phyloP scores from a whole-genome alignment of 148 eudicot species.

The Heliosperma pusillum region DNA sequence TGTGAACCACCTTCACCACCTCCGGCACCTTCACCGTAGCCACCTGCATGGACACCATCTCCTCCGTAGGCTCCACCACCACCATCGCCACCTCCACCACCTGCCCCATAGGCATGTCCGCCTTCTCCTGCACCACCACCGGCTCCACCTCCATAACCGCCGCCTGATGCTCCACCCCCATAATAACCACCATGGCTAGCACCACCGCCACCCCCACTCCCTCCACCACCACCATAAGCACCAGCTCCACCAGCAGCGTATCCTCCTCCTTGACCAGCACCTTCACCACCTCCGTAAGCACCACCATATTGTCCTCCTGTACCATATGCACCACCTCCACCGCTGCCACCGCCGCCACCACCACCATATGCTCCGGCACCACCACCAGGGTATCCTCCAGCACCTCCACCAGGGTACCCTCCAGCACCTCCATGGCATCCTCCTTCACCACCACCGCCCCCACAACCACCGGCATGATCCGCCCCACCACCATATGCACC shows the following conservation, averaged over 20 bases:
- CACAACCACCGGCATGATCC: slow-evolving; percentile 25
- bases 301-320: slow-evolving; percentile 26
- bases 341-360: slow-evolving; percentile 18
- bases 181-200: slow-evolving; percentile 10
- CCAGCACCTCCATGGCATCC: slow-evolving; percentile 25
- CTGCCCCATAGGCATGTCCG: slow-evolving; percentile 37
- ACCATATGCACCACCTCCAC: slow-evolving; percentile 19
- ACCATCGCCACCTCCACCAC: slow-evolving; percentile 38
- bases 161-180: slow-evolving; percentile 23
- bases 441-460: slow-evolving; percentile 28
- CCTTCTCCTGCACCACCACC: slow-evolving; percentile 31
- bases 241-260: neutral
- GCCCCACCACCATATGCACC: slow-evolving; percentile 27
- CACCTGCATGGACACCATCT: slow-evolving; percentile 36
- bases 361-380: slow-evolving; percentile 23
- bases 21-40: slow-evolving; percentile 35
- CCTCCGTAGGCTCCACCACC: slow-evolving; percentile 29
- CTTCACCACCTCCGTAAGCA: slow-evolving; percentile 23
- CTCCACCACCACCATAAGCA: slow-evolving; percentile 15
- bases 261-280: slow-evolving; percentile 10
- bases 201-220: slow-evolving; percentile 11
- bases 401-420: slow-evolving; percentile 22
- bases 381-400: slow-evolving; percentile 23
- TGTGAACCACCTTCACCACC: slow-evolving; percentile 36
- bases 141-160: slow-evolving; percentile 24